Base-by-base conservation (phyloP, 495 filamentous ascomycete genomes). In the Podospora fimiseda region DNA sequence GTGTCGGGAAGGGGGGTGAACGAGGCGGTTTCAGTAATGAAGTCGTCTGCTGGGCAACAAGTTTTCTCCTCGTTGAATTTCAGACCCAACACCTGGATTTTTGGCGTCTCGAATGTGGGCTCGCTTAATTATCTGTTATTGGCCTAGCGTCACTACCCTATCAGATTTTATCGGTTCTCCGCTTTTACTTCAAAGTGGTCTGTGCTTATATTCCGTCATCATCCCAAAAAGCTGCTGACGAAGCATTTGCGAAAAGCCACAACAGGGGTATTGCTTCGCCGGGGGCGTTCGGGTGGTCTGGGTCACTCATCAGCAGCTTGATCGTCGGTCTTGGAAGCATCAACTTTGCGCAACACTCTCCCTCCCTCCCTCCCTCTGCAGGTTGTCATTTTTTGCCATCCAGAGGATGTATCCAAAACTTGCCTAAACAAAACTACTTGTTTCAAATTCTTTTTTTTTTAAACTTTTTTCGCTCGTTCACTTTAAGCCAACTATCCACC, bases 111-210 rank as follows among this genome's bases (percentile, higher is more conserved):
- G 58, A 59, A 62, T 74, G 73, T 72, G 74, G 60, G 64, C 65
- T 74, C 71, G 73, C 69, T 61, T 73, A 71, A 66, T 46, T 65
- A 52, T 44, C 70, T 52, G 5, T 36, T 63, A 69, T 21, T 6
- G 60, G 64, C 33, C 52, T 73, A 70, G 65, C 11, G 18, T 5
- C 7, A 16, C 13, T 33, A 50, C 23, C 14, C 18, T 9, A 23
- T 33, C 23, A 56, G 37, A 44, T 19, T 18, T 39, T 24, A 16
- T 11, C 39, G 22, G 13, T 21, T 43, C 4, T 11, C 42, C 19
- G 42, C 38, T 2, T 23, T 13, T 47, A 7, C 13, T 27, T 43
- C n/a, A 23, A 27, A 2, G 14, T 55, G 52, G 51, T 24, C 50
- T 50, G 49, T 59, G 52, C 52, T 7, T 43, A 13, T 0, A 3